phyloP scores from a whole-genome alignment of 2,329 filamentous ascomycete species.

The Thielaviopsis populi region DNA sequence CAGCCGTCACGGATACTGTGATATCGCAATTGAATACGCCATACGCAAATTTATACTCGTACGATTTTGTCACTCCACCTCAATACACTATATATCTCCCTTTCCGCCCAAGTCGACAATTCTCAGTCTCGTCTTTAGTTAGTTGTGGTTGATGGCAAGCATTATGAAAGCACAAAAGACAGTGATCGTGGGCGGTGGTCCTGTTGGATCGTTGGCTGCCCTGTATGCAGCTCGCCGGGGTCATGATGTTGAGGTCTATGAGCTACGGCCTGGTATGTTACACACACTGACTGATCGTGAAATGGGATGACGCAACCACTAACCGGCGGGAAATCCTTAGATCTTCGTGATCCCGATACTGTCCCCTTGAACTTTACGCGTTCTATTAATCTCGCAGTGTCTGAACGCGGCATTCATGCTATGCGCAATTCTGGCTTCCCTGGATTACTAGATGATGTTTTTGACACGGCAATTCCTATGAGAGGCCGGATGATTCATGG shows the following conservation, averaged over 20 bases:
- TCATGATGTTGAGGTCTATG: slow-evolving; percentile 84
- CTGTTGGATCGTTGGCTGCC: slow-evolving; percentile 81
- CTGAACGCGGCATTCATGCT: slow-evolving; percentile 83
- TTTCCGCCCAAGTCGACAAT: neutral
- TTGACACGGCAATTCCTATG: slow-evolving; percentile 78
- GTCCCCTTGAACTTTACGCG: slow-evolving; percentile 88
- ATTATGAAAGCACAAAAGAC: slow-evolving; percentile 41
- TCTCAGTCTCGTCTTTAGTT: neutral
- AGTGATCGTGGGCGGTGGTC: slow-evolving; percentile 79
- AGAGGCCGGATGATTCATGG: slow-evolving; percentile 93
- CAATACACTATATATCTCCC: neutral
- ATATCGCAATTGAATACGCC: neutral
- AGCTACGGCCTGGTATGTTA: slow-evolving; percentile 69
- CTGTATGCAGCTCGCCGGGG: slow-evolving; percentile 83
- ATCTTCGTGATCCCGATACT: slow-evolving; percentile 70
- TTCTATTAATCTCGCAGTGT: slow-evolving; percentile 95
- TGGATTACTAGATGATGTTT: slow-evolving; percentile 56
- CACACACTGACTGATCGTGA: neutral
- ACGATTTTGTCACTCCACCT: neutral
- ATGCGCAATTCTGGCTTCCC: slow-evolving; percentile 55
- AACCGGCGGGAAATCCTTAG: slow-evolving; percentile 31
- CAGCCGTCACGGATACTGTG: neutral
- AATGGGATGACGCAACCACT: neutral
- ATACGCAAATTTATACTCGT: neutral
- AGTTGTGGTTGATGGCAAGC: neutral